These are phyloP conservation scores for Penicillium roqueforti DNA, from an alignment of 495 filamentous ascomycete genomes.

Conservation along the genomic window DNA sequence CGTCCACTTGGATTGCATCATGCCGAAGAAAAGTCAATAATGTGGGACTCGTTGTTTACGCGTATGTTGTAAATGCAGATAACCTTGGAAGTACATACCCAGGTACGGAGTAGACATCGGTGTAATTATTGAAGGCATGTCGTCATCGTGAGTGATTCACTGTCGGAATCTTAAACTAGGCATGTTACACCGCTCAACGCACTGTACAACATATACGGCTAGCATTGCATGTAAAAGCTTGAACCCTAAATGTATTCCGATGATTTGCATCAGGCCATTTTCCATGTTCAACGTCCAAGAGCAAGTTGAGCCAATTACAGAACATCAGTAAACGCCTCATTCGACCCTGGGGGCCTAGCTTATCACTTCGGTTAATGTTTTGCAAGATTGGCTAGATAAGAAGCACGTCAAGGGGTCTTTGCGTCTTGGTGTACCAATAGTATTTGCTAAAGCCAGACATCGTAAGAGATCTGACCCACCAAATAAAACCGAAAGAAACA, in stretches of 20 bases:
- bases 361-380: background rate
- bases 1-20: conserved; percentile 13
- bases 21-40: conserved; percentile 1
- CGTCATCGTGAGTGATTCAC: background rate
- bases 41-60: conserved; percentile 2
- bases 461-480: background rate
- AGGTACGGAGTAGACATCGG: no score
- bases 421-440: background rate
- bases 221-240: no score
- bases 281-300: no score
- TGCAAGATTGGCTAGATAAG: background rate
- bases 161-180: no score
- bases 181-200: background rate
- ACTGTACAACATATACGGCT: no score
- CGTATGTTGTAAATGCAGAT: no score
- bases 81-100: background rate
- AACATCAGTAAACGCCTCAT: background rate
- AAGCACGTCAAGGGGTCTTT: background rate
- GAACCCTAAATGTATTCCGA: no score
- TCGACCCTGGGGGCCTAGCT: background rate
- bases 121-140: background rate
- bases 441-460: background rate
- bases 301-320: background rate
- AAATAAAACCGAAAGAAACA: background rate
- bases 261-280: no score